Evolutionary conservation across 495 filamentous ascomycete genomes (phyloP).

Genomic region (Glarea lozoyensis): DNA sequence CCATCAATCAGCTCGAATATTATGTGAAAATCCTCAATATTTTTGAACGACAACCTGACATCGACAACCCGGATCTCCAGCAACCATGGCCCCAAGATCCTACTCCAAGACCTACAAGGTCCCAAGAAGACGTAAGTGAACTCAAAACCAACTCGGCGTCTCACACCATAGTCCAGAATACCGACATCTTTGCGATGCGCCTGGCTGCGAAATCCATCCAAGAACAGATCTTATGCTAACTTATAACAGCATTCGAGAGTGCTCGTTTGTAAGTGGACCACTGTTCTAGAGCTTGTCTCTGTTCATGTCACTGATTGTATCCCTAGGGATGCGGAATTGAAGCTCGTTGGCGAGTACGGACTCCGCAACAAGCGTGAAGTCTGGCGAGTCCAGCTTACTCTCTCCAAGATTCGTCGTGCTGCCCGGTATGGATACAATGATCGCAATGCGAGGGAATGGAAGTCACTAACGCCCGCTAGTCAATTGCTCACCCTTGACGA

Average conservation of each 20-base stretch:
- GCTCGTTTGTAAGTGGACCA: slow-evolving; percentile 99
- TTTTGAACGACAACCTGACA: slow-evolving; percentile 5
- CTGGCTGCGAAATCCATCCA: neutral
- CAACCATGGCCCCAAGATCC: slow-evolving; percentile 33
- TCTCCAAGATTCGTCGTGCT: slow-evolving; percentile 99
- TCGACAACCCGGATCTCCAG: slow-evolving; percentile 8
- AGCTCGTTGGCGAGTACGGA: slow-evolving; percentile 98
- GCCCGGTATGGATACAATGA: slow-evolving; percentile 69
- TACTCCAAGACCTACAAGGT: slow-evolving; percentile 99
- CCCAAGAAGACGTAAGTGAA: slow-evolving; percentile 14
- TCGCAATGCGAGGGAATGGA: neutral
- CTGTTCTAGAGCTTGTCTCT: slow-evolving; percentile 95
- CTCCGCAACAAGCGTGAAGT: slow-evolving; percentile 99
- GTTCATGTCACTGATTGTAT: slow-evolving; percentile 79
- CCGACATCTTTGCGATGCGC: neutral
- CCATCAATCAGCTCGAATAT: no score
- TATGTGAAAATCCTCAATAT: no score
- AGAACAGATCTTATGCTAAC: slow-evolving; percentile 24
- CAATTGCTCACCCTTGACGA: slow-evolving; percentile 99
- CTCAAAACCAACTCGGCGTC: neutral
- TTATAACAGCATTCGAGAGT: slow-evolving; percentile 75
- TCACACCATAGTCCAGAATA: neutral
- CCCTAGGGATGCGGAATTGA: slow-evolving; percentile 93
- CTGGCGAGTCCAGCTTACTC: slow-evolving; percentile 97
- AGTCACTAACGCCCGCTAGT: slow-evolving; percentile 42